Percentiles rank a stretch among this genome's conserved stretches.
Evolutionary conservation across 768 basidiomycete genomes (phyloP).

Genomic region (Tricholomella constricta): DNA sequence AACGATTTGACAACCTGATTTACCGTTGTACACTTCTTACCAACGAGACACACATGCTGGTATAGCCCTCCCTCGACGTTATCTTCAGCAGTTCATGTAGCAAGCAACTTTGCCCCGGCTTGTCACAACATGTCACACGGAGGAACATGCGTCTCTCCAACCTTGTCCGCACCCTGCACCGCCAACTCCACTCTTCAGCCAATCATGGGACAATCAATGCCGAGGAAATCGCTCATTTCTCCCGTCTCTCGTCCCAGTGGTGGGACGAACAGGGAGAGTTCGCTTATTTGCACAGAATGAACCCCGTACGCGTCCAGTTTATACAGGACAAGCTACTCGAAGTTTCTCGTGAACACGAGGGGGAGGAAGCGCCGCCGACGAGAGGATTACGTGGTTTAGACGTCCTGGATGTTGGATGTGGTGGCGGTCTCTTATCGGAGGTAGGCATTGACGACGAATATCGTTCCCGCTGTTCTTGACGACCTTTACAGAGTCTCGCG

Average conservation of each 20-base stretch:
- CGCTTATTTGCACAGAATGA: conserved; percentile 88
- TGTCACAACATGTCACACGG: conserved; percentile 4
- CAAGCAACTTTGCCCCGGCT: no score
- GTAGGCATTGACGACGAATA: conserved; percentile 36
- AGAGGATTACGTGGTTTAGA: conserved; percentile 62
- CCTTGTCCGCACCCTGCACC: conserved; percentile 14
- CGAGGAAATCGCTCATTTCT: conserved; percentile 81
- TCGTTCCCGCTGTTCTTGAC: background rate
- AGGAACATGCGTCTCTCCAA: conserved; percentile 17
- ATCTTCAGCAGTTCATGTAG: no score
- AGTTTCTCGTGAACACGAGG: conserved; percentile 53
- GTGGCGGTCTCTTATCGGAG: conserved; percentile 92
- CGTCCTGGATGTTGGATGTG: conserved; percentile 92
- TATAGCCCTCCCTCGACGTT: no score
- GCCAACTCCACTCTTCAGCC: conserved; percentile 12
- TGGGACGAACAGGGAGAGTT: conserved; percentile 95
- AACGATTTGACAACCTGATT: no score
- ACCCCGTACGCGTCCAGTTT: conserved; percentile 84
- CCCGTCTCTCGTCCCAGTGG: conserved; percentile 78
- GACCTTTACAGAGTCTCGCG: conserved; percentile 68
- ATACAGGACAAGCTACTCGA: conserved; percentile 76
- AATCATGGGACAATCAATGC: conserved; percentile 53
- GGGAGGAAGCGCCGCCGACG: conserved; percentile 32
- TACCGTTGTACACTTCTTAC: no score
- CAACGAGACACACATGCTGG: no score